Percentiles rank a stretch among this genome's conserved stretches.
Conservation (phyloP, 2,329 filamentous ascomycete genomes). For the Exophiala alcalophila region DNA sequence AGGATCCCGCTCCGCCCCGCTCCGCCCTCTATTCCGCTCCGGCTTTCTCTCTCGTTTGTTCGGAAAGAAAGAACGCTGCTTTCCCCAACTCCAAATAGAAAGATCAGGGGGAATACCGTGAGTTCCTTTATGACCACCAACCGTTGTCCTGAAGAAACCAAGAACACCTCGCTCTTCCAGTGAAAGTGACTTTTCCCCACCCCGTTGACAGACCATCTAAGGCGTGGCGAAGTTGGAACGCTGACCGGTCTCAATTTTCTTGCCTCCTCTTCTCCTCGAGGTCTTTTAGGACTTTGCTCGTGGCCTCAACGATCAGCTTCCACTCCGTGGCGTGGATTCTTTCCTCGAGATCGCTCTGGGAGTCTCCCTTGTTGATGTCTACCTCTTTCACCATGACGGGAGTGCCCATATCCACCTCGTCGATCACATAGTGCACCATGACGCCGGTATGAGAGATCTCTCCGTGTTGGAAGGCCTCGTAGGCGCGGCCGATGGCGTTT, state of each 20-base stretch:
- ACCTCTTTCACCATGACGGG: constrained; percentile 71
- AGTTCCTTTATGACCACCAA: too few species aligned
- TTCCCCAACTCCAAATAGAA: too few species aligned
- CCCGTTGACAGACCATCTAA: neutral
- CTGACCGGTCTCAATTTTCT: constrained; percentile 16
- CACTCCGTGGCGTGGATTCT: constrained; percentile 77
- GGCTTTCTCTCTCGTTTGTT: too few species aligned
- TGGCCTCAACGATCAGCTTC: constrained; percentile 73
- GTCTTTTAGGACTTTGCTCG: constrained; percentile 48
- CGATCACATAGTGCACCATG: constrained; percentile 84
- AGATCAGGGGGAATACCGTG: too few species aligned
- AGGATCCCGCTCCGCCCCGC: too few species aligned
- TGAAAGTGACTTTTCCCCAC: constrained; percentile 1
- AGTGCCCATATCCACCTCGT: constrained; percentile 74
- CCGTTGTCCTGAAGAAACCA: too few species aligned
- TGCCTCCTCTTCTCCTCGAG: constrained; percentile 19
- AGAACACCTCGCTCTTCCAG: constrained; percentile 11
- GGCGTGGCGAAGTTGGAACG: neutral
- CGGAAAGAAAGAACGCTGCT: too few species aligned
- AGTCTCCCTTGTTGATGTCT: constrained; percentile 61
- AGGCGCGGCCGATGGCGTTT: constrained; percentile 74
- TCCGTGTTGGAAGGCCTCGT: constrained; percentile 66
- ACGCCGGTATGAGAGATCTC: constrained; percentile 69
- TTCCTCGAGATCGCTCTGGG: constrained; percentile 63
- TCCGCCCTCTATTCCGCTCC: too few species aligned